Evolutionary conservation across 2,329 filamentous ascomycete genomes (phyloP).

Genomic region (Fusarium odoratissimum): DNA sequence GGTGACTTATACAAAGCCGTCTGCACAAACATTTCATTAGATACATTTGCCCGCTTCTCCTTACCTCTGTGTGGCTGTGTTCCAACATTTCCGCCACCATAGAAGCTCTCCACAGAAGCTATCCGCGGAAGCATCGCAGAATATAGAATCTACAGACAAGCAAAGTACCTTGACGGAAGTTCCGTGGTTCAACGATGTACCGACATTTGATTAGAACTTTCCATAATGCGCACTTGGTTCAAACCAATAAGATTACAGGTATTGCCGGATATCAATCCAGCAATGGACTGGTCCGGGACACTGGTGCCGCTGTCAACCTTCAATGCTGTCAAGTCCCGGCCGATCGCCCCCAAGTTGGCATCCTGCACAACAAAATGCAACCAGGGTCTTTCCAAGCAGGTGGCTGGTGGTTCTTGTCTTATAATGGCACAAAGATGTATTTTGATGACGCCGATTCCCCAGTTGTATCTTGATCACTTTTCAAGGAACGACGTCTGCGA

Average conservation of each 20-base stretch:
- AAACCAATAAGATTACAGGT: slow-evolving; percentile 8
- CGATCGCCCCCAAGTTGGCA: slow-evolving; percentile 24
- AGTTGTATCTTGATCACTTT: neutral
- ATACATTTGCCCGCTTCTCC: neutral
- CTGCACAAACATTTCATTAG: neutral
- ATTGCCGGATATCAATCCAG: slow-evolving; percentile 32
- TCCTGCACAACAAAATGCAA: neutral
- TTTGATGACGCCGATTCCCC: slow-evolving; percentile 19
- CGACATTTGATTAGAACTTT: neutral
- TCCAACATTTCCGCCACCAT: slow-evolving; percentile 8
- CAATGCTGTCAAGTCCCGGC: slow-evolving; percentile 25
- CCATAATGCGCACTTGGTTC: neutral
- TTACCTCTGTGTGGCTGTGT: neutral
- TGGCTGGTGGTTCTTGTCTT: slow-evolving; percentile 2
- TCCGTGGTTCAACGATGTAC: neutral
- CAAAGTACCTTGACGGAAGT: neutral
- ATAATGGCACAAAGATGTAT: slow-evolving; percentile 1
- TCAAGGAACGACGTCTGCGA: slow-evolving; percentile 12
- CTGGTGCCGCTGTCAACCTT: slow-evolving; percentile 23
- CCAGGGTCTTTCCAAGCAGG: slow-evolving; percentile 1
- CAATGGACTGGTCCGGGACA: slow-evolving; percentile 19
- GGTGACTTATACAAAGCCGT: neutral
- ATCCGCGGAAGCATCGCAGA: slow-evolving; percentile 5
- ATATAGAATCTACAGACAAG: neutral
- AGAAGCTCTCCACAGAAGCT: slow-evolving; percentile 27